Evolutionary conservation across 2,329 filamentous ascomycete genomes (phyloP).

Genomic region (Coniochaeta prunicola): DNA sequence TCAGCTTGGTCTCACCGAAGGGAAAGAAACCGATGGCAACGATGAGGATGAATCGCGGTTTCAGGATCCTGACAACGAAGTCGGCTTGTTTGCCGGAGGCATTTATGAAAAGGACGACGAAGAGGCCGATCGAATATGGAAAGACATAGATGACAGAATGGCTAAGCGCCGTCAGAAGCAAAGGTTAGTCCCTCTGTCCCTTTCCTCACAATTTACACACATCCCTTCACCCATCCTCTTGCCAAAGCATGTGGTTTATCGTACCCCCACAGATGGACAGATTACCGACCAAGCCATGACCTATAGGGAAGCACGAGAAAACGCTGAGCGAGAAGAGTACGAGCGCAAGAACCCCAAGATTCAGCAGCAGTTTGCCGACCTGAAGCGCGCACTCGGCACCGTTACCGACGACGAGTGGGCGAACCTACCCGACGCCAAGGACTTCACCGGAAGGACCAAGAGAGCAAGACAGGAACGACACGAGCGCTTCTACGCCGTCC

Average conservation of each 20-base stretch:
- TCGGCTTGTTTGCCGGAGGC: conserved; percentile 88
- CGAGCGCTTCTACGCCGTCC: conserved; percentile 89
- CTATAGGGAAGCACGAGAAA: conserved; percentile 87
- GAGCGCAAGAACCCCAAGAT: conserved; percentile 98
- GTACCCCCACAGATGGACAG: conserved; percentile 59
- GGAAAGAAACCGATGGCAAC: conserved; percentile 56
- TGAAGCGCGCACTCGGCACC: conserved; percentile 82
- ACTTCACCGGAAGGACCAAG: conserved; percentile 90
- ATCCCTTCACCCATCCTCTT: conserved; percentile 17
- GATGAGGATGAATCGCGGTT: conserved; percentile 75
- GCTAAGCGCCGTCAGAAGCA: conserved; percentile 77
- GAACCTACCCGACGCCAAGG: conserved; percentile 88
- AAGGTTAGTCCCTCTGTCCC: conserved; percentile 58
- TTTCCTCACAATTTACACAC: conserved; percentile 12
- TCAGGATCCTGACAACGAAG: conserved; percentile 95
- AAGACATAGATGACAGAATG: conserved; percentile 96
- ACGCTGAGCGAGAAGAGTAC: conserved; percentile 87
- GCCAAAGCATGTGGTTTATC: conserved; percentile 54
- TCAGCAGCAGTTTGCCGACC: conserved; percentile 91
- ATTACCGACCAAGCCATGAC: conserved; percentile 64
- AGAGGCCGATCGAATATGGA: conserved; percentile 93
- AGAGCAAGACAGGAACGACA: conserved; percentile 75
- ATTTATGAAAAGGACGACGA: conserved; percentile 97
- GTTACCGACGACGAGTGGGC: conserved; percentile 97
- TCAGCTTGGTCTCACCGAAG: conserved; percentile 56